Percentiles rank a stretch among this genome's conserved stretches.
Evolutionary conservation across 202 grass and related monocot species (phyloP).

Genomic region (Setaria italica): DNA sequence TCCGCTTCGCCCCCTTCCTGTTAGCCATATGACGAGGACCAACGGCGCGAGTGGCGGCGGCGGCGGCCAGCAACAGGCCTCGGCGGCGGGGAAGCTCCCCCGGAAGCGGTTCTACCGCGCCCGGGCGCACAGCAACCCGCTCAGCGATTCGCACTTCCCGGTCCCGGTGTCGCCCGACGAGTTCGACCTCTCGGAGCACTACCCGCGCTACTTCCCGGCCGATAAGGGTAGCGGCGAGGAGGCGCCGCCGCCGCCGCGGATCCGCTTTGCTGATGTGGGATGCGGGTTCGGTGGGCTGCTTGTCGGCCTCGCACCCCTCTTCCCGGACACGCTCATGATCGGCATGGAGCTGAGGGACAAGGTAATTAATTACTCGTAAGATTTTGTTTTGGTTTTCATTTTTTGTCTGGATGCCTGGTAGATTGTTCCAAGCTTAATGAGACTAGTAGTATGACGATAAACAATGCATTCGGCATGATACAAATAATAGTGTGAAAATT

Average conservation of each 20-base stretch:
- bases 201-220: conserved; percentile 62
- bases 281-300: conserved; percentile 83
- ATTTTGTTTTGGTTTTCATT: not conserved
- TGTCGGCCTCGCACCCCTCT: conserved; percentile 69
- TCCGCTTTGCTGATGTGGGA: conserved; percentile 84
- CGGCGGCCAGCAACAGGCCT: conserved; percentile 9
- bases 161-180: conserved; percentile 71
- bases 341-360: conserved; percentile 98
- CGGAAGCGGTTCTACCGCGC: conserved; percentile 88
- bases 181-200: conserved; percentile 72
- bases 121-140: conserved; percentile 91
- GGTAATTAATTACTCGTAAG: conserved; percentile 48
- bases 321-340: conserved; percentile 85
- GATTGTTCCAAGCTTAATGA: not conserved
- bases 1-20: not conserved
- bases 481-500: not conserved
- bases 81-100: conserved; percentile 59
- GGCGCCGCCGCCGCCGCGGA: conserved; percentile 22
- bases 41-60: not conserved
- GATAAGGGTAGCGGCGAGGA: not conserved
- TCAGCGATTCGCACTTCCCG: conserved; percentile 96
- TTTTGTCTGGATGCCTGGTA: not conserved
- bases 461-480: not conserved
- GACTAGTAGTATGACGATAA: not conserved
- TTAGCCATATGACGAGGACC: conserved; percentile 40